phyloP scores from a whole-genome alignment of 208 protist genomes.

The Leishmania turanica region DNA sequence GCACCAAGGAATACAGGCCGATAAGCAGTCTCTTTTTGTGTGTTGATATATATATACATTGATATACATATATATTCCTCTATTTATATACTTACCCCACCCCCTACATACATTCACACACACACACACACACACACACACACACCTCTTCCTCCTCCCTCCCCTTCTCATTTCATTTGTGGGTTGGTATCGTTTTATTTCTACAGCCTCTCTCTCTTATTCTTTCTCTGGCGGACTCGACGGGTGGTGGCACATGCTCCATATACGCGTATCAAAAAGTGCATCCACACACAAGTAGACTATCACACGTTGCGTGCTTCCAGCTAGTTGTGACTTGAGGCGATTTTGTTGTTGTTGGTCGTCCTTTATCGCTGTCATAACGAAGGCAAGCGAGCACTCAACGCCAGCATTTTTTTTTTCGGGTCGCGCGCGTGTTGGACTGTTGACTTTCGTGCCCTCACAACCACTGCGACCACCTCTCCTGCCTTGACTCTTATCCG shows the following conservation, averaged over 20 bases:
- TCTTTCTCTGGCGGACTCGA: no score
- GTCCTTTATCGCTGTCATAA: background rate
- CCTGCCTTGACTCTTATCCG: background rate
- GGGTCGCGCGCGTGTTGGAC: background rate
- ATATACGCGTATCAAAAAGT: background rate
- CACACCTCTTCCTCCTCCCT: background rate
- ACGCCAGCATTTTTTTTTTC: background rate
- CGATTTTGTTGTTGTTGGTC: background rate
- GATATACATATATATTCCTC: background rate
- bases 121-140: no score
- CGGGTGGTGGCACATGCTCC: no score
- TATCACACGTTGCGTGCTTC: background rate
- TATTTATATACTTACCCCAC: background rate
- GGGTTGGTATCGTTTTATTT: no score
- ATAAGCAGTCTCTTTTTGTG: background rate
- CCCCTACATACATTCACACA: no score
- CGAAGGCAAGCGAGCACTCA: background rate
- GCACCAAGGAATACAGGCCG: no score
- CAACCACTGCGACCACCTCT: conserved; percentile 20
- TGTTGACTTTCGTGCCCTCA: background rate
- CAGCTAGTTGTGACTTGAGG: background rate
- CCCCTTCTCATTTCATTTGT: background rate
- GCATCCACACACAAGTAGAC: background rate
- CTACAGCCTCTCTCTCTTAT: no score
- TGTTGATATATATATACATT: background rate